These are phyloP conservation scores for Aspergillus pseudoterreus DNA, from an alignment of 2,329 filamentous ascomycete species.

Conservation along the genomic window DNA sequence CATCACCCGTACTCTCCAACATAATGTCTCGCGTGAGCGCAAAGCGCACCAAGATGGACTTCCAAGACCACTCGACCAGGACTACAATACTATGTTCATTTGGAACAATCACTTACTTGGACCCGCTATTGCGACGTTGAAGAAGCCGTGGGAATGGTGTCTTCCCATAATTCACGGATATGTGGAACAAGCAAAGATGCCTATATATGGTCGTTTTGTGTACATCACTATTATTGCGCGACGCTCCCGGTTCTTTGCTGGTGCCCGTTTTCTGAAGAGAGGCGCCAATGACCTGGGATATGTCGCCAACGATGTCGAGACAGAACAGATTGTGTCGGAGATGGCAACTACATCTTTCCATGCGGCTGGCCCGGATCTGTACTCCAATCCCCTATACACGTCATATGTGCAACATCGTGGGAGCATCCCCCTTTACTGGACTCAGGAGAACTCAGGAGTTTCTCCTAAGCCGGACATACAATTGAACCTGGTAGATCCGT, in stretches of 20 bases:
- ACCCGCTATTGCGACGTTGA: slow-evolving; percentile 66
- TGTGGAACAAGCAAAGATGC: slow-evolving; percentile 82
- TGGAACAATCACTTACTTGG: slow-evolving; percentile 91
- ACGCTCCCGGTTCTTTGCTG: slow-evolving; percentile 88
- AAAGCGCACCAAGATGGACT: slow-evolving; percentile 64
- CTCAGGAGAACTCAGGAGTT: slow-evolving; percentile 90
- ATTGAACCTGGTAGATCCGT: slow-evolving; percentile 91
- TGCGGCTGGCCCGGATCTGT: slow-evolving; percentile 78
- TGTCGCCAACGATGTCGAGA: slow-evolving; percentile 98
- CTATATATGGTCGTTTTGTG: slow-evolving; percentile 81
- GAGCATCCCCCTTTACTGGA: slow-evolving; percentile 96
- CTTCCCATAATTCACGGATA: slow-evolving; percentile 94
- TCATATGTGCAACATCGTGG: slow-evolving; percentile 96
- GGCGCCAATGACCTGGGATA: slow-evolving; percentile 93
- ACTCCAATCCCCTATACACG: slow-evolving; percentile 85
- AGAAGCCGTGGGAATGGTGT: slow-evolving; percentile 91
- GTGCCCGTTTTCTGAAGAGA: slow-evolving; percentile 88
- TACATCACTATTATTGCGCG: slow-evolving; percentile 93
- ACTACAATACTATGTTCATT: slow-evolving; percentile 94
- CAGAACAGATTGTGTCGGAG: slow-evolving; percentile 96
- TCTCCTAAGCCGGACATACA: slow-evolving; percentile 96
- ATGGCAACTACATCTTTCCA: slow-evolving; percentile 94
- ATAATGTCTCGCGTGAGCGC: slow-evolving; percentile 83
- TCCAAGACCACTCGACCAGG: slow-evolving; percentile 63
- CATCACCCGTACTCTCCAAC: slow-evolving; percentile 84